Evolutionary conservation across 2,329 filamentous ascomycete genomes (phyloP).

Genomic region (Aquanectria penicillioides): DNA sequence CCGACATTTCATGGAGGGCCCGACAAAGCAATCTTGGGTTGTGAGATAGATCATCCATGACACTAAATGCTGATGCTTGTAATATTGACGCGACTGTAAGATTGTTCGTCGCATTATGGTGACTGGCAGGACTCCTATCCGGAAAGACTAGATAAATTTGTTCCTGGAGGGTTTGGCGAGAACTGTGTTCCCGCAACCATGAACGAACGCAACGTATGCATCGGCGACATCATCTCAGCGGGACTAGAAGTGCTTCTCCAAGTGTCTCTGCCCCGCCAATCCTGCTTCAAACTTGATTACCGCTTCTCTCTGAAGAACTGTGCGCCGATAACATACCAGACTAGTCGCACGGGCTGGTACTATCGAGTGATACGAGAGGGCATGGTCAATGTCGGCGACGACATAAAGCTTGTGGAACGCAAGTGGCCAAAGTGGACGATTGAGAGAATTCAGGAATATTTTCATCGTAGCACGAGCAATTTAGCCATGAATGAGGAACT

Average conservation of each 20-base stretch:
- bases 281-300: constrained; percentile 76
- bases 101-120: constrained; percentile 68
- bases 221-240: constrained; percentile 68
- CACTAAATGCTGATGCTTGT: no score
- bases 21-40: constrained; percentile 72
- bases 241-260: constrained; percentile 63
- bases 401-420: constrained; percentile 65
- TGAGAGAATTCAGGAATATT: constrained; percentile 69
- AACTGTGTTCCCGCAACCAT: constrained; percentile 67
- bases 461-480: constrained; percentile 65
- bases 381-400: constrained; percentile 63
- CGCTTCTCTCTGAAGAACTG: constrained; percentile 72
- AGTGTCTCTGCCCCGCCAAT: constrained; percentile 69
- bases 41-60: constrained; percentile 52
- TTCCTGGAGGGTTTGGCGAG: constrained; percentile 70
- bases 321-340: constrained; percentile 65
- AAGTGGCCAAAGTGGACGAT: constrained; percentile 70
- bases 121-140: constrained; percentile 65
- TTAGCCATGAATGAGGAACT: constrained; percentile 63
- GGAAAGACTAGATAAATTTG: constrained; percentile 59
- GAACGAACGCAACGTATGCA: constrained; percentile 73
- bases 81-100: constrained; percentile 43
- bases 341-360: constrained; percentile 72
- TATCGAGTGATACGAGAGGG: constrained; percentile 70
- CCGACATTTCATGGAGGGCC: constrained; percentile 68